Base-by-base conservation (phyloP, 495 filamentous ascomycete species). In the Annulohypoxylon moriforme region DNA sequence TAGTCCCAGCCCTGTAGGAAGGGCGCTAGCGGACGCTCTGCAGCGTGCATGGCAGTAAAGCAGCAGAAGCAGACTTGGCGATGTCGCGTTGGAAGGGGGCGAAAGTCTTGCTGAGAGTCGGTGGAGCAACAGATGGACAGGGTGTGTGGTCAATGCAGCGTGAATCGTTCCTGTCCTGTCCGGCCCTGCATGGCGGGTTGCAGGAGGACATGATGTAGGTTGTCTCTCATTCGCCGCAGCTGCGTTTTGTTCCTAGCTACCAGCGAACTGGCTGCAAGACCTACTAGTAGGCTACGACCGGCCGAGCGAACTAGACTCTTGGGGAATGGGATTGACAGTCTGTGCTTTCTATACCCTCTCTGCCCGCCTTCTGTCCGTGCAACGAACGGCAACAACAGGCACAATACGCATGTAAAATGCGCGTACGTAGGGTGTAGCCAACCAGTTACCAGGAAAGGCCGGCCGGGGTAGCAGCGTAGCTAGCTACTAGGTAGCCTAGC, bases 161-260 rank as follows among this genome's bases (percentile, higher is more conserved):
- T 73, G 71, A 73, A 73, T 73, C 71, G 71, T 69, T 73, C 71
- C 71, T 73, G 66, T 73, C 71, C 71, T 73, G 71, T 73, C 61
- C 71, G 65, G 66, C 63, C 71, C 71, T 73, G 71, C 71, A 73
- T 73, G 14, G 55, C 60, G 57, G 55, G 70, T 68, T 73, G 65
- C 65, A 73, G 71, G 61, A 73, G 64, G 34, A 57, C 27, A 60
- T 47, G 55, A 42, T 31, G 50, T 52, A 62, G 46, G 27, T 20
- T 24, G 38, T 40, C 61, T 66, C 66, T 69, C 33, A 73, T 73
- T 73, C 66, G 71, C 49, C 56, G 57, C 61, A 20, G 61, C 24
- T 36, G 61, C 56, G 31, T 58, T 72, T 72, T 53, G 64, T 69
- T 73, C 71, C 71, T 68, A 73, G 70, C 70, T 73, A 60, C 55